Percentiles rank a stretch among this genome's conserved stretches.
phyloP scores from a whole-genome alignment of 192 early-diverging fungal genomes.

The Gonapodya prolifera region DNA sequence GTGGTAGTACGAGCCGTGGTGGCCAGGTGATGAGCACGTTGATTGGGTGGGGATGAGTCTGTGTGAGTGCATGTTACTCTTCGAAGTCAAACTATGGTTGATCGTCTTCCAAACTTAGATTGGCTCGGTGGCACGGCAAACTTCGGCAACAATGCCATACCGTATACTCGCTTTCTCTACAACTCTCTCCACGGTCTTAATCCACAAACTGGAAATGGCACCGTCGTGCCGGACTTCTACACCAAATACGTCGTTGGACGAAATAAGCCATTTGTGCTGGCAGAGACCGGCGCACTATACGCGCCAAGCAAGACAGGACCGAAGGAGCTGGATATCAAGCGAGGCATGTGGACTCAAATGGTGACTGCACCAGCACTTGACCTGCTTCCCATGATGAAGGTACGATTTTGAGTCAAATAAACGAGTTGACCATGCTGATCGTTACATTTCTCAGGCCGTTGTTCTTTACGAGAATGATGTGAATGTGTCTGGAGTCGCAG shows the following conservation, averaged over 20 bases:
- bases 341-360: neutral
- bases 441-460: neutral
- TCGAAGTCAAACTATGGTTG: too few relatives aligned
- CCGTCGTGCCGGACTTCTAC: neutral
- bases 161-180: neutral
- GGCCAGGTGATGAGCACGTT: conserved; percentile 25
- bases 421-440: too few relatives aligned
- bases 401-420: too few relatives aligned
- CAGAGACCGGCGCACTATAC: conserved; percentile 3
- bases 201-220: neutral
- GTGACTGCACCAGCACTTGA: neutral
- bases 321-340: neutral
- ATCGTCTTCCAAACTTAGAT: too few relatives aligned
- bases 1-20: too few relatives aligned
- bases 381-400: neutral
- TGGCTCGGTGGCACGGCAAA: neutral
- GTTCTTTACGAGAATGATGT: neutral
- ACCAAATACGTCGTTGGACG: neutral
- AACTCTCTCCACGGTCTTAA: neutral
- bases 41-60: conserved; percentile 29
- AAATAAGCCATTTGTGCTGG: conserved; percentile 3
- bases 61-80: conserved; percentile 7
- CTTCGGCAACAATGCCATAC: neutral
- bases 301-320: neutral
- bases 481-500: neutral